Evolutionary conservation across 202 grass and related monocot species (phyloP), one percentile per base, ranked within the genome.

Genomic region (Digitaria exilis): DNA sequence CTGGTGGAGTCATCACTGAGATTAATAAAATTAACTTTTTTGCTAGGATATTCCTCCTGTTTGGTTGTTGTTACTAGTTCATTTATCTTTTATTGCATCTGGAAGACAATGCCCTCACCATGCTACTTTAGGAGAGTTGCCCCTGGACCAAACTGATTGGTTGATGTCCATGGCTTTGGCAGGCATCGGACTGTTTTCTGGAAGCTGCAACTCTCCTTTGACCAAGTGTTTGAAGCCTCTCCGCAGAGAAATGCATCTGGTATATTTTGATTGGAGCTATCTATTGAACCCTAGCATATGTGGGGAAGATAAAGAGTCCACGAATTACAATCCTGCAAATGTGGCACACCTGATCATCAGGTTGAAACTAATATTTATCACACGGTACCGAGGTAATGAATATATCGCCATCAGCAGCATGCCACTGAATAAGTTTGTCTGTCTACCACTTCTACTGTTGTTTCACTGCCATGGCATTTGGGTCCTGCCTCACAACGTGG

Each of bases 21-120:
- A 77, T 84, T 49, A n/a, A n/a, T n/a, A 77, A 84, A 77, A 77
- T 6, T 32, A 3, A 28, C 31, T 48, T 49, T 69, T 44, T 14
- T 17, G 10, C 15, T 15, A 77, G 25, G 72, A 46, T 46, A 57
- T 68, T 84, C 39, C 64, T 77, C 31, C 64, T 69, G 41, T 26
- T 69, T 69, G 63, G 51, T 29, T 19, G 39, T 35, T 67, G 46
- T 39, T 58, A 32, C 34, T 68, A 49, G 16, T 26, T 80, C 31
- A n/a, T 9, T 25, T 41, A 54, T 56, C 32, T 69, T 56, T 37
- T 55, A 80, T 67, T 41, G 6, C 16, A 43, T 28, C 32, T 7
- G 9, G 64, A 34, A 35, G 63, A 68, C 9, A 2, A 21, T 22
- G 13, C 21, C 12, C 12, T 35, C 46, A 21, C 26, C 42, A 16